Evolutionary conservation across 1,284 basidiomycete genomes (phyloP).

Genomic region (Pterulicium gracile): DNA sequence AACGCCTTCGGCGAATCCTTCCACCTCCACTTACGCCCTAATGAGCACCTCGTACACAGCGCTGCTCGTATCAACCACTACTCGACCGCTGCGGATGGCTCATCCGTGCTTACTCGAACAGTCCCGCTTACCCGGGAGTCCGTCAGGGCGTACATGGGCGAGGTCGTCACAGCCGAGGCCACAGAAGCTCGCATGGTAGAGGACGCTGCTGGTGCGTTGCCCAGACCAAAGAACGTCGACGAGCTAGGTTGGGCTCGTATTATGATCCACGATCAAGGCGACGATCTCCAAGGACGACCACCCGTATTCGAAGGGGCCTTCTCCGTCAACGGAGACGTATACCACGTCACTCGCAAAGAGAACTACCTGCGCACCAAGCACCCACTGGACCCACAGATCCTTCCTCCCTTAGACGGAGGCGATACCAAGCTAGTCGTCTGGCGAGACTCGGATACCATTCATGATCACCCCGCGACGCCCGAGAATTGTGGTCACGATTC

Average conservation of each 20-base stretch:
- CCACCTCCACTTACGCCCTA: conserved; percentile 62
- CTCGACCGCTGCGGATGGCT: conserved; percentile 33
- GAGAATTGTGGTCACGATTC: conserved; percentile 60
- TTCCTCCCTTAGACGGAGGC: conserved; percentile 24
- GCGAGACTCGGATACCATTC: conserved; percentile 53
- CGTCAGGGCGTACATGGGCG: conserved; percentile 57
- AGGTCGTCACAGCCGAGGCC: conserved; percentile 45
- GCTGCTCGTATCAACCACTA: conserved; percentile 61
- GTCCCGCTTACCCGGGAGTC: conserved; percentile 43
- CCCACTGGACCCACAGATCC: conserved; percentile 44
- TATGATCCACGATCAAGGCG: conserved; percentile 58
- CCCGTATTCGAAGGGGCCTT: conserved; percentile 75
- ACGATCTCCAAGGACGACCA: conserved; percentile 29
- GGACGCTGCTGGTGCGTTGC: conserved; percentile 41
- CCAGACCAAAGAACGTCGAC: conserved; percentile 27
- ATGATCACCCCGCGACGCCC: conserved; percentile 4
- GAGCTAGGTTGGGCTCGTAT: conserved; percentile 64
- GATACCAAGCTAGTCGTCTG: conserved; percentile 59
- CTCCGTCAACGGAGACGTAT: conserved; percentile 52
- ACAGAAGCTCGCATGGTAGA: conserved; percentile 45
- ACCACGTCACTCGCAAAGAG: conserved; percentile 65
- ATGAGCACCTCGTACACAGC: conserved; percentile 68
- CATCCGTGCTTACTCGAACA: conserved; percentile 31
- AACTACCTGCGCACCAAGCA: conserved; percentile 58
- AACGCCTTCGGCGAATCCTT: conserved; percentile 54